phyloP scores from a whole-genome alignment of 2,329 filamentous ascomycete genomes.

The Corynespora cassiicola region DNA sequence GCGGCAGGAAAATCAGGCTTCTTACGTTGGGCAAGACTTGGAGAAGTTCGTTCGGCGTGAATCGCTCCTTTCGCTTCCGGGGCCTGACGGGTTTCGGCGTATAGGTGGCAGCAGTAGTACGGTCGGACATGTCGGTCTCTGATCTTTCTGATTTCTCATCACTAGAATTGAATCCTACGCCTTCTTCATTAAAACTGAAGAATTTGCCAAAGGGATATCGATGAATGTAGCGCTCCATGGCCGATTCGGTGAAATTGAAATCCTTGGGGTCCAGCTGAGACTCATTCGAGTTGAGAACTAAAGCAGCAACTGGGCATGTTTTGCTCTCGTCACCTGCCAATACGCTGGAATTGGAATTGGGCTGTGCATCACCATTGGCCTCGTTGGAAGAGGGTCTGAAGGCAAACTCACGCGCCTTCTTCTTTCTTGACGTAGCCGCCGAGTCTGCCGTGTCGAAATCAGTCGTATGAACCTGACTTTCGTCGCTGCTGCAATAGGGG shows the following conservation, averaged over 20 bases:
- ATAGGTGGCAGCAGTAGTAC: constrained; percentile 10
- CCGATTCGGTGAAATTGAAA: constrained; percentile 38
- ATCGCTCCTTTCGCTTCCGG: constrained; percentile 33
- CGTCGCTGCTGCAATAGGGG: constrained; percentile 26
- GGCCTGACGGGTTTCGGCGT: constrained; percentile 19
- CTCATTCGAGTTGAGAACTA: constrained; percentile 26
- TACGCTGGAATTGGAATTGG: constrained; percentile 3
- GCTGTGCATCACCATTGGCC: constrained; percentile 1
- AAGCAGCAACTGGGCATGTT: constrained; percentile 29
- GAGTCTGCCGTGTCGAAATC: constrained; percentile 38
- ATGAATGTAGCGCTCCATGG: constrained; percentile 42
- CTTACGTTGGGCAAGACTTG: constrained; percentile 40
- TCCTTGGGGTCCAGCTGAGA: constrained; percentile 28
- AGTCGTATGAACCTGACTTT: constrained; percentile 38
- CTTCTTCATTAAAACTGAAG: constrained; percentile 43
- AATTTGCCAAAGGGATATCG: constrained; percentile 42
- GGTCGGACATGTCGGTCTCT: constrained; percentile 36
- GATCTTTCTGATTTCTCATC: constrained; percentile 38
- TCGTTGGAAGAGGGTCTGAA: neutral
- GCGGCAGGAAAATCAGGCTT: constrained; percentile 43
- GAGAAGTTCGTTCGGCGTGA: constrained; percentile 40
- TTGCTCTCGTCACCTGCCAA: constrained; percentile 21
- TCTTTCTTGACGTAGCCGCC: constrained; percentile 20
- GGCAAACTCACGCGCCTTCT: constrained; percentile 1
- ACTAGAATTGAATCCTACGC: constrained; percentile 36